Percentiles rank a stretch among this genome's conserved stretches.
phyloP scores from a whole-genome alignment of 371 early-diverging fungal genomes.

The Haplosporangium sp. region DNA sequence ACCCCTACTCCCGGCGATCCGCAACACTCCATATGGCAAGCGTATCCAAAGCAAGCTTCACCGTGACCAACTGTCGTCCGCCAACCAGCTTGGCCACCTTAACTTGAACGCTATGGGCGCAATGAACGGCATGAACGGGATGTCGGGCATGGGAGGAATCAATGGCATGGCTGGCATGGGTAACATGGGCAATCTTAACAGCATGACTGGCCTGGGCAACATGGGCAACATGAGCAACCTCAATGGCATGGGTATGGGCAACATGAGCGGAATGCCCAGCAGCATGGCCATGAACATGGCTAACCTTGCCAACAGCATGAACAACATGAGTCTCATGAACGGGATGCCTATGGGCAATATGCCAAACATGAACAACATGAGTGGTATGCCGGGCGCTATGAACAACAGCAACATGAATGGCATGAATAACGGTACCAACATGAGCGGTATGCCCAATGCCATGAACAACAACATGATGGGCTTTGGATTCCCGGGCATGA shows the following conservation, averaged over 20 bases:
- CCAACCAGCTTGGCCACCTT: conserved; percentile 18
- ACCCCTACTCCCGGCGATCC: conserved; percentile 81
- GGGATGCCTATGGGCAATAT: conserved; percentile 28
- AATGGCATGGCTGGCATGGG: conserved; percentile 23
- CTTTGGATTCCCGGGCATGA: conserved; percentile 42
- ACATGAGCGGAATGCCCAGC: conserved; percentile 31
- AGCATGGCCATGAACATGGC: conserved; percentile 30
- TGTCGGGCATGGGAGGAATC: conserved; percentile 26
- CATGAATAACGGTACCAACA: conserved; percentile 16
- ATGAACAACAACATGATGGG: conserved; percentile 41
- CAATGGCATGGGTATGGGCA: conserved; percentile 30
- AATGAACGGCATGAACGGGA: conserved; percentile 28
- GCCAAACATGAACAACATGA: conserved; percentile 19
- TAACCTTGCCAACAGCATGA: conserved; percentile 25
- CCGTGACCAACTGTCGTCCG: conserved; percentile 59
- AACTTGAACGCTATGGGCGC: conserved; percentile 25
- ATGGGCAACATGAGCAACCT: conserved; percentile 17
- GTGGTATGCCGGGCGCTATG: conserved; percentile 11
- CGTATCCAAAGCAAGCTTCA: conserved; percentile 86
- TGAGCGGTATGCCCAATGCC: conserved; percentile 13
- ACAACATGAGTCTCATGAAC: conserved; percentile 28
- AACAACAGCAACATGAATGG: conserved; percentile 25
- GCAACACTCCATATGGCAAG: conserved; percentile 90
- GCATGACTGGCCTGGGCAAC: conserved; percentile 15
- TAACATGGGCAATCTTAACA: conserved; percentile 23